Evolutionary conservation across 2,329 filamentous ascomycete species (phyloP), one percentile per base, ranked within the genome.

Genomic region (Verticillium nubilum): DNA sequence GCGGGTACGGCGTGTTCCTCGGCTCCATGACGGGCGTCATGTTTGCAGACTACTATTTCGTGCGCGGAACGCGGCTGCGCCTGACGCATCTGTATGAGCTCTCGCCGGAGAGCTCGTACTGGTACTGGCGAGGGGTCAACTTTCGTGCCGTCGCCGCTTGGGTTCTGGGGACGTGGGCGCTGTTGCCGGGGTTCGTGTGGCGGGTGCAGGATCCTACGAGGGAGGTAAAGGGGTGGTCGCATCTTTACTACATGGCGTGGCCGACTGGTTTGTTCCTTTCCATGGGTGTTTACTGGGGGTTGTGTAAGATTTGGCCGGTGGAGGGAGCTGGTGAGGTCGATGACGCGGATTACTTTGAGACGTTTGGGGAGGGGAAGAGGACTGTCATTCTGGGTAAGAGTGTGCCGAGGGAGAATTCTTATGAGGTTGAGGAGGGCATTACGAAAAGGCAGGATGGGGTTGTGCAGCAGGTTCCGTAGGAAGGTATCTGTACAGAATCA

Each of bases 21-120:
- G 72, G 72, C 3, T 72, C 72, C 1, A 66, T 74, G 56, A 73
- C 71, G 13, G 72, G 72, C 6, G 67, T 74, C 23, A 74, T 75
- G 72, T 69, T 73, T 37, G 61, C 66, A 12, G 72, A 74, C 61
- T 71, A 68, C 67, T 69, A 70, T 65, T 37, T 75, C 42, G 55
- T 75, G 4, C 70, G 72, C 27, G 68, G 66, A 23, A 67, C 69
- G 12, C 69, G 67, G 27, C 65, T 75, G 25, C 73, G 73, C 54
- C 67, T 76, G 5, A 73, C 69, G n/a, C 69, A 74, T 52, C 64
- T 76, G 2, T 75, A 72, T 53, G 61, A 60, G 5, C 57, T 59
- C 9, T 62, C 60, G 1, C 5, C 56, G 4, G 4, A 47, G 12
- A 66, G 65, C 33, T 59, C 68, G 3, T 68, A 68, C 57, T 68